phyloP scores from a whole-genome alignment of 202 grass and related monocot species.

The Panicum hallii region DNA sequence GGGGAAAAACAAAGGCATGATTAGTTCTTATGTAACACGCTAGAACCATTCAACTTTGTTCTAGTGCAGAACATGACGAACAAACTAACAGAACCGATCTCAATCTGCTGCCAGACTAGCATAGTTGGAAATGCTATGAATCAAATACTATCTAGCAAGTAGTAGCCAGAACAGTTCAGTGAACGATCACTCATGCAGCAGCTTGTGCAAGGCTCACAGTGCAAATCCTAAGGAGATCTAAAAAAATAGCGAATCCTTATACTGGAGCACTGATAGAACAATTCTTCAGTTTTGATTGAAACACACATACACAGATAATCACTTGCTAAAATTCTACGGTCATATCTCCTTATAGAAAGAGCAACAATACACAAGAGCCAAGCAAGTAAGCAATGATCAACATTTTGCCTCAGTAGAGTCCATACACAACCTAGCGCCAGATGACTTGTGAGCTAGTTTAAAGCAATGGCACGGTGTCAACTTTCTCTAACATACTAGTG shows the following conservation, averaged over 20 bases:
- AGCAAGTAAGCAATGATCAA: neutral
- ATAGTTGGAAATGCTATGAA: neutral
- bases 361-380: neutral
- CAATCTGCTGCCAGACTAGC: neutral
- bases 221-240: neutral
- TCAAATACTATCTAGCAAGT: neutral
- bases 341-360: neutral
- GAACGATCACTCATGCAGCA: neutral
- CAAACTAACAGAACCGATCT: neutral
- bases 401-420: neutral
- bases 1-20: neutral
- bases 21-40: conserved; percentile 1
- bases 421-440: neutral
- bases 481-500: neutral
- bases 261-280: too few relatives aligned
- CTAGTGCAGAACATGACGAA: neutral
- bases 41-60: neutral
- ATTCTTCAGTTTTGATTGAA: neutral
- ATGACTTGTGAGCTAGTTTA: neutral
- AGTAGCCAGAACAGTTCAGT: neutral
- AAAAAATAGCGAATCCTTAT: neutral
- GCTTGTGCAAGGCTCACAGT: neutral
- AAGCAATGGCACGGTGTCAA: neutral
- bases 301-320: neutral
- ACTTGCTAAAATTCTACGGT: neutral